These are phyloP conservation scores for Xylariomycetidae sp. DNA, from an alignment of 2,329 filamentous ascomycete species.

Conservation along the genomic window DNA sequence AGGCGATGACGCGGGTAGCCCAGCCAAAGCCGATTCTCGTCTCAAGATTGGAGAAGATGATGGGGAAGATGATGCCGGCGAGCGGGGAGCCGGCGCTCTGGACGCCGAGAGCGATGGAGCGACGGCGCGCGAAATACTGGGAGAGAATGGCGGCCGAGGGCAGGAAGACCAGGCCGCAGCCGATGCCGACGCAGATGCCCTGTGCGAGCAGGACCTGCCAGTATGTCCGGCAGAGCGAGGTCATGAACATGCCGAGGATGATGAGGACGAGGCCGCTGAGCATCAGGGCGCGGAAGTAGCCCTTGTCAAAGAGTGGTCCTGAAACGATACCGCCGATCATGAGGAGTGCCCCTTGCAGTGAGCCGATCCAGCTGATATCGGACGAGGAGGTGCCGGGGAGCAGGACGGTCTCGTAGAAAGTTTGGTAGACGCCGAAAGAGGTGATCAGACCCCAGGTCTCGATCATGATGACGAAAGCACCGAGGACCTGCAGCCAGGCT, in stretches of 20 bases:
- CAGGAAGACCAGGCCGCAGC: constrained; percentile 18
- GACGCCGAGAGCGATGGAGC: constrained; percentile 19
- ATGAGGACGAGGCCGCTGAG: constrained; percentile 18
- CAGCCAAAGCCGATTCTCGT: constrained; percentile 44
- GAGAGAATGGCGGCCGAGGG: constrained; percentile 17
- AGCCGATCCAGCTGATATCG: constrained; percentile 27
- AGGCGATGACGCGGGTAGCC: constrained; percentile 40
- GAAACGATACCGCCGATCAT: constrained; percentile 26
- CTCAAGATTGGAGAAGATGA: constrained; percentile 37
- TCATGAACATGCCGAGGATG: constrained; percentile 32
- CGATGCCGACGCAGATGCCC: constrained; percentile 18
- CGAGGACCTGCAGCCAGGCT: constrained; percentile 37
- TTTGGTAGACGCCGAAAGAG: constrained; percentile 26
- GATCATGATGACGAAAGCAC: constrained; percentile 31
- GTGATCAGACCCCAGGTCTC: constrained; percentile 33
- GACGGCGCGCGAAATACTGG: constrained; percentile 26
- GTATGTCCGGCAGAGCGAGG: constrained; percentile 32
- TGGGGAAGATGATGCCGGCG: constrained; percentile 37
- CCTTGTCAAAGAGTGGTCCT: constrained; percentile 30
- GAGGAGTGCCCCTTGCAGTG: constrained; percentile 27
- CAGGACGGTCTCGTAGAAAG: constrained; percentile 18
- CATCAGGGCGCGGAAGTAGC: constrained; percentile 24
- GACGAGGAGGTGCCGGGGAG: constrained; percentile 13
- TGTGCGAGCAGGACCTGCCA: constrained; percentile 27
- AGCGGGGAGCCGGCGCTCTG: constrained; percentile 15